These are phyloP conservation scores for Globisporangium middletonii DNA, from an alignment of 352 stramenopile genomes.

Conservation along the genomic window DNA sequence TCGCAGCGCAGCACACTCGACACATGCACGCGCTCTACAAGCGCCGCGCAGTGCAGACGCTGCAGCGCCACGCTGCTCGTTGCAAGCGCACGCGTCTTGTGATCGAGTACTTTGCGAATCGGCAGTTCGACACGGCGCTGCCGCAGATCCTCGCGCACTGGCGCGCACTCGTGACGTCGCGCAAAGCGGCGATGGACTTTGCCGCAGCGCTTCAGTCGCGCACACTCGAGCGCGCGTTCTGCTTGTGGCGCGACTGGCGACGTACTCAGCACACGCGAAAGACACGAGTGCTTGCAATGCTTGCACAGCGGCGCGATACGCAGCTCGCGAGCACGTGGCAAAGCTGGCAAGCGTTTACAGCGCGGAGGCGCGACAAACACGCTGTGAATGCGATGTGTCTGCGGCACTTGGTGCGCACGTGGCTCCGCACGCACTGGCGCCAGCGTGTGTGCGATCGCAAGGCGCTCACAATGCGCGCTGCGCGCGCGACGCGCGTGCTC, in stretches of 20 bases:
- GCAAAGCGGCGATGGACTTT: constrained; percentile 8
- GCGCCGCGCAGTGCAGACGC: constrained; percentile 9
- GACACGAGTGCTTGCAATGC: not conserved
- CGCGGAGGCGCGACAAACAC: constrained; percentile 7
- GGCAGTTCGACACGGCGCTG: constrained; percentile 18
- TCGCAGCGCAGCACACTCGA: not conserved
- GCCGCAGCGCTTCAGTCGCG: not conserved
- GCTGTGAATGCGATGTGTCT: constrained; percentile 1
- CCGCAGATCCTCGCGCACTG: constrained; percentile 17
- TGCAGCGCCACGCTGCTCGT: constrained; percentile 9
- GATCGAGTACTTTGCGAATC: constrained; percentile 36
- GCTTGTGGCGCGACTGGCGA: constrained; percentile 3
- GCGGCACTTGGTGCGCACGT: constrained; percentile 14
- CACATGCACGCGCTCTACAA: constrained; percentile 6
- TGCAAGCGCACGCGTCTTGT: constrained; percentile 25
- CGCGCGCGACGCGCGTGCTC: constrained; percentile 10
- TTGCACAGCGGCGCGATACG: not conserved
- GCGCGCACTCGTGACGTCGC: constrained; percentile 1
- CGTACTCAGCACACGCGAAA: constrained; percentile 2
- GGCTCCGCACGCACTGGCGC: constrained; percentile 20
- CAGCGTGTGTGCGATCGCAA: constrained; percentile 7
- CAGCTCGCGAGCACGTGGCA: constrained; percentile 4
- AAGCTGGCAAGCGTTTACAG: constrained; percentile 16
- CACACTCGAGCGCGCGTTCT: not conserved
- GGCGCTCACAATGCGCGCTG: constrained; percentile 3